These are phyloP conservation scores for Diaporthe australafricana DNA, from an alignment of 2,329 filamentous ascomycete species.

Conservation along the genomic window DNA sequence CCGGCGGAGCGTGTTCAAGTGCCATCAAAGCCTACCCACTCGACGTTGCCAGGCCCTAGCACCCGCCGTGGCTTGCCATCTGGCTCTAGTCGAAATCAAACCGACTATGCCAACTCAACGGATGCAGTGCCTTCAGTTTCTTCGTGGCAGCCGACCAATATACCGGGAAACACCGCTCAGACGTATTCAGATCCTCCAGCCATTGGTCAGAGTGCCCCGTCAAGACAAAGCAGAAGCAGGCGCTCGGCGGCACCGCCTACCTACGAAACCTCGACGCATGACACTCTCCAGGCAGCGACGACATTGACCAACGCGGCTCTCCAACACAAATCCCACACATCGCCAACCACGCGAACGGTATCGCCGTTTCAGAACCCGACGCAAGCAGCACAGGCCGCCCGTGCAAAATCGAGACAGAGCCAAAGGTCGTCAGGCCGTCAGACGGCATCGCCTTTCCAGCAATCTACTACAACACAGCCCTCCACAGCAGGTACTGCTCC, in stretches of 20 bases:
- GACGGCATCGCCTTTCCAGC: conserved; percentile 39
- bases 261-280: conserved; percentile 30
- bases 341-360: conserved; percentile 43
- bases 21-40: conserved; percentile 7
- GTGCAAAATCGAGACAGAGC: conserved; percentile 49
- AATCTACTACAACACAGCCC: conserved; percentile 31
- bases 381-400: conserved; percentile 39
- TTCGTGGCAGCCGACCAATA: conserved; percentile 39
- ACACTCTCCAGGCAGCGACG: conserved; percentile 31
- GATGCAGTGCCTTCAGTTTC: background rate
- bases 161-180: background rate
- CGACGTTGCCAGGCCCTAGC: background rate
- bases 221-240: background rate
- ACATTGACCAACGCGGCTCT: conserved; percentile 42
- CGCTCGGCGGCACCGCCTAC: conserved; percentile 7
- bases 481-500: conserved; percentile 33
- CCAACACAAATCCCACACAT: conserved; percentile 44
- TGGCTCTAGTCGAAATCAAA: conserved; percentile 19
- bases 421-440: conserved; percentile 49
- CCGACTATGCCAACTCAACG: conserved; percentile 7
- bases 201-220: background rate
- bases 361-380: conserved; percentile 44
- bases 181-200: conserved; percentile 9
- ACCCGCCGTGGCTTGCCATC: conserved; percentile 36
- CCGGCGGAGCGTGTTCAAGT: conserved; percentile 10